Evolutionary conservation across 164 flowering plant species (phyloP).

Genomic region (Macadamia integrifolia): DNA sequence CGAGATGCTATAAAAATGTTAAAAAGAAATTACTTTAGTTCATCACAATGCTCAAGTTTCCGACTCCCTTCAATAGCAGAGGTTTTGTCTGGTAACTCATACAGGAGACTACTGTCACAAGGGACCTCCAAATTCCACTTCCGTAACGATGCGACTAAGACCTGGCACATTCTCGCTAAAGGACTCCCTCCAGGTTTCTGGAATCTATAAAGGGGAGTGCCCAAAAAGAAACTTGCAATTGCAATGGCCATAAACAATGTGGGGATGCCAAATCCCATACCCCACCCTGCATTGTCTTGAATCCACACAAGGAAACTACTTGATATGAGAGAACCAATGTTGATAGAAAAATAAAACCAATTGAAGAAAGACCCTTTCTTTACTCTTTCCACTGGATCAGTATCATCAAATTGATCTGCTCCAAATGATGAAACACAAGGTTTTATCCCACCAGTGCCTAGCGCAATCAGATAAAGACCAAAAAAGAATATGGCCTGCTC

Average conservation of each 20-base stretch:
- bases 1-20: too few species aligned
- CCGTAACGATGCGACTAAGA: constrained; percentile 15
- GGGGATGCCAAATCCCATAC: constrained; percentile 22
- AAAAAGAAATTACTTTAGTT: background rate
- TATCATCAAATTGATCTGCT: constrained; percentile 19
- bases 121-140: constrained; percentile 7
- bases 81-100: constrained; percentile 5
- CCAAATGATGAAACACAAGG: constrained; percentile 18
- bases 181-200: constrained; percentile 31
- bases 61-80: background rate
- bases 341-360: constrained; percentile 14
- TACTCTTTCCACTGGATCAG: constrained; percentile 8
- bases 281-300: constrained; percentile 25
- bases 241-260: constrained; percentile 18
- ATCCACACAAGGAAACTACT: constrained; percentile 20
- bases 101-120: constrained; percentile 2
- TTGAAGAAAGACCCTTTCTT: constrained; percentile 18
- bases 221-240: constrained; percentile 21
- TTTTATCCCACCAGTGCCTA: constrained; percentile 19
- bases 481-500: background rate
- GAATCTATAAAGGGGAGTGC: constrained; percentile 16
- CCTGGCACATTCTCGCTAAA: constrained; percentile 19
- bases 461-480: background rate
- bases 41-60: background rate
- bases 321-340: constrained; percentile 19